Base-by-base conservation (phyloP, 2,329 filamentous ascomycete species). In the Gliomastix tumulicola region DNA sequence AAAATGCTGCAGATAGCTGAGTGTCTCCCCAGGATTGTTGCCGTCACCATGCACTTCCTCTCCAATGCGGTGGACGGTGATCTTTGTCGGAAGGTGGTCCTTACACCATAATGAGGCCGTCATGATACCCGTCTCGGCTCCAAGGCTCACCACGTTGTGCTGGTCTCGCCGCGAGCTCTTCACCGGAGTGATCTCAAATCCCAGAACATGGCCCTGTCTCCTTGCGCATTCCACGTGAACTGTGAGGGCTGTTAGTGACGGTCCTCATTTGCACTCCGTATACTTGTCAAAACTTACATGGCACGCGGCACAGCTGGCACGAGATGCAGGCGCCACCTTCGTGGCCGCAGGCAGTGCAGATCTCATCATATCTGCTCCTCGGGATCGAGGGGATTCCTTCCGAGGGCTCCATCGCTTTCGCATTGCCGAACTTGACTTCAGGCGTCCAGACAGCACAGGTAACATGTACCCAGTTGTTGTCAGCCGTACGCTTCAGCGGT, bases 401-500 rank as follows among this genome's bases (percentile, higher is more conserved):
- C 3, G 86, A 88, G 21, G 88, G 83, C 48, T 88, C 84, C 22
- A 98, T 66, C 15, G 84, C 79, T 50, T 82, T 80, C 15, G 88
- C 84, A 49, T 86, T 86, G 43, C 85, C 89, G 58, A 96, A 98
- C 53, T 89, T 92, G 50, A 95, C 82, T 59, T 98, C 92, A 0
- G 88, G 81, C 10, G 84, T 89, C 80, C 87, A 97, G 15, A 95
- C 70, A 2, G 92, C 89, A 54, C 92, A 98, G 25, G 84, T 82
- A 20, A 97, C 88, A 56, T 98, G 92, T 13, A 96, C 87, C 92
- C 92, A 98, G 53, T 97, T 97, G 63, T 97, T 97, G 55, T 94
- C 88, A 5, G 84, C 86, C 0, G 92, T 98, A 34, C 87, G 79
- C 63, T 98, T 98, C 44, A 98, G 68, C 4, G 92, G 84, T 56